These are phyloP conservation scores for Edaphochlamys debaryana DNA, from an alignment of 139 green algal genomes.

Conservation along the genomic window DNA sequence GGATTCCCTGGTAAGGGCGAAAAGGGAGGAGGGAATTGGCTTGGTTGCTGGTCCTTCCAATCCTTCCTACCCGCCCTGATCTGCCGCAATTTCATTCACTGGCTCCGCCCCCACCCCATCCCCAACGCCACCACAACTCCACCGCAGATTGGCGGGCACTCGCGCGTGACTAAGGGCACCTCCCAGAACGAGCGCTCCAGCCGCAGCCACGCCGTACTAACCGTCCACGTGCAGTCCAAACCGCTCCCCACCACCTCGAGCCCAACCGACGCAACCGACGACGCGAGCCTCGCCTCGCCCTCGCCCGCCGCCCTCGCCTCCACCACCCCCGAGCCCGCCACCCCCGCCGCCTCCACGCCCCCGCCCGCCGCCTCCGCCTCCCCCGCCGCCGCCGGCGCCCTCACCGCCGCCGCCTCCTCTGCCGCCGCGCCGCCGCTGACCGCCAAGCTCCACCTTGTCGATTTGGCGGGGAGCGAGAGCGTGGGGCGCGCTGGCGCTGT, in stretches of 20 bases:
- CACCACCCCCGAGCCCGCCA: neutral
- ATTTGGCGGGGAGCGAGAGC: constrained; percentile 91
- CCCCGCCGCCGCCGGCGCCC: constrained; percentile 51
- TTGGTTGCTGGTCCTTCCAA: too few relatives aligned
- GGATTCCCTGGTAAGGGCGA: too few relatives aligned
- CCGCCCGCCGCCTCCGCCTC: constrained; percentile 15
- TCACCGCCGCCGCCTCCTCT: constrained; percentile 32
- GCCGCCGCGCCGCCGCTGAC: constrained; percentile 78
- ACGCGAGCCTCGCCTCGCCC: neutral
- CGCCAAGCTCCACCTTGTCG: constrained; percentile 96
- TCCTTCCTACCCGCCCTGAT: too few relatives aligned
- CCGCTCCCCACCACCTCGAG: too few relatives aligned
- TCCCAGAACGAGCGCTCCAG: constrained; percentile 37
- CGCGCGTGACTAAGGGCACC: constrained; percentile 29
- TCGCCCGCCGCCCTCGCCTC: neutral
- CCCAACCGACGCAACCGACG: too few relatives aligned
- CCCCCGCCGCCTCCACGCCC: neutral
- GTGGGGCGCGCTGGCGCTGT: constrained; percentile 91
- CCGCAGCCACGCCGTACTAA: constrained; percentile 39
- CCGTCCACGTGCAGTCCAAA: constrained; percentile 22
- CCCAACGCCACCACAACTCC: too few relatives aligned
- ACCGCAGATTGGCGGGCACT: constrained; percentile 9
- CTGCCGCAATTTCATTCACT: too few relatives aligned
- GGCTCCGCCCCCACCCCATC: neutral
- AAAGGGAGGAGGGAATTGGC: too few relatives aligned